Evolutionary conservation across 805 yeast species (phyloP).

Genomic region (Candida orba): DNA sequence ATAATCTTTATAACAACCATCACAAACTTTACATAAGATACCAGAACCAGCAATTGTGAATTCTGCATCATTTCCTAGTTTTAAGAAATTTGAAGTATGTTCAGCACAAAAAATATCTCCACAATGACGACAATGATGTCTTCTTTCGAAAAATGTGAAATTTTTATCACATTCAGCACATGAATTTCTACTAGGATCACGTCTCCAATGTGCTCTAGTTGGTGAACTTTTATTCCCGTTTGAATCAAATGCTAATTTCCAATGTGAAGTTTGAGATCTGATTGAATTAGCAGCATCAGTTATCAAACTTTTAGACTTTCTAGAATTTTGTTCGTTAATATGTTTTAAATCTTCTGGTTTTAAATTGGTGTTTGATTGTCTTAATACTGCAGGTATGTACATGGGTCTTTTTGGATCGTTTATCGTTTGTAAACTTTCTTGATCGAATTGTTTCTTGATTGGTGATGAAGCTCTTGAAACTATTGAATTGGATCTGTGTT

Average conservation of each 20-base stretch:
- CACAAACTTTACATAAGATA: conserved; percentile 62
- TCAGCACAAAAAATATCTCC: conserved; percentile 74
- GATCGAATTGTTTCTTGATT: conserved; percentile 3
- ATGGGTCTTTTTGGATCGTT: conserved; percentile 79
- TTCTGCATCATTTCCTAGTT: conserved; percentile 52
- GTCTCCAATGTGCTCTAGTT: conserved; percentile 62
- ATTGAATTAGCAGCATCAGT: conserved; percentile 22
- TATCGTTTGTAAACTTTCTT: conserved; percentile 49
- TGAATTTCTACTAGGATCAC: conserved; percentile 54
- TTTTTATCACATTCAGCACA: conserved; percentile 63
- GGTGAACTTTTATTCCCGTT: conserved; percentile 18
- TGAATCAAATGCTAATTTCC: conserved; percentile 21
- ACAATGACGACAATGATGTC: conserved; percentile 81
- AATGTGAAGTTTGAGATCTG: conserved; percentile 22
- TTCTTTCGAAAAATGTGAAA: conserved; percentile 73
- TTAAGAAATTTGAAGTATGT: conserved; percentile 51
- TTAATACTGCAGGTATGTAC: conserved; percentile 84
- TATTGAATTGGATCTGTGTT: too few species aligned
- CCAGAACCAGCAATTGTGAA: conserved; percentile 66
- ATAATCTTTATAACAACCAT: conserved; percentile 55
- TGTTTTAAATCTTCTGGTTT: conserved; percentile 31
- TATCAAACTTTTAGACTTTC: conserved; percentile 16
- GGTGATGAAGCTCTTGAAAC: conserved; percentile 20
- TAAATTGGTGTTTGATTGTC: conserved; percentile 39
- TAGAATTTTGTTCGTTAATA: conserved; percentile 24